Base-by-base conservation (phyloP, 257 asterid species). In the Salvia hispanica region DNA sequence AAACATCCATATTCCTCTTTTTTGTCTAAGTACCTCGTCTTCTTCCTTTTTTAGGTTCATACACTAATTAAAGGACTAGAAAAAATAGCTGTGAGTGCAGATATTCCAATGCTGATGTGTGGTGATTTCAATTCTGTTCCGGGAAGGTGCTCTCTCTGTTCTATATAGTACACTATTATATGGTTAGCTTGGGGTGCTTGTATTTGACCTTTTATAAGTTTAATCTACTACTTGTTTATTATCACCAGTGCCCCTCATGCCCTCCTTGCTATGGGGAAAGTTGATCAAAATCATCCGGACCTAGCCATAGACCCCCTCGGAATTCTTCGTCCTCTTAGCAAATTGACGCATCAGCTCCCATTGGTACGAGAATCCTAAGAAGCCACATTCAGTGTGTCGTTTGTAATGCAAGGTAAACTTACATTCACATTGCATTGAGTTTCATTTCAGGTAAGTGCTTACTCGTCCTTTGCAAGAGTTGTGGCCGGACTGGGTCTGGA, bases 211-310 rank as follows among this genome's bases (percentile, higher is more conserved):
- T 54, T 9, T 77, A 14, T 57, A 42, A 40, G 59, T 58, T 58
- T 59, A 18, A 16, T 4, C 13, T 2, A 15, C 7, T 4, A 58
- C 40, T 44, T 51, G 46, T 42, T 68, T 44, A 33, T 36, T 42
- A 70, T 68, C 44, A 81, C 74, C 86, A 94, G 99, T 84, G 96
- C 97, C 66, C 96, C 99, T 52, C 99, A 91, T 77, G 72, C 90
- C 44, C 99, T 94, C 67, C 96, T 94, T 80, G 99, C 96, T 51
- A 79, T 91, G 96, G 99, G 99, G 39, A 88, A 89, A 77, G 96
- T 94, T 59, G 99, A 94, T 76, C 96, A 83, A 43, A 81, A 76
- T 81, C 96, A 94, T 81, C 88, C 85, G 42, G 99, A 94, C 79
- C 82, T 91, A 56, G 80, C 82, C 28, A 71, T 80, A 25, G 99